Percentiles rank a stretch among this genome's conserved stretches.
These are phyloP conservation scores for Dillenia turbinata DNA, from an alignment of 164 flowering plant genomes.

Conservation along the genomic window DNA sequence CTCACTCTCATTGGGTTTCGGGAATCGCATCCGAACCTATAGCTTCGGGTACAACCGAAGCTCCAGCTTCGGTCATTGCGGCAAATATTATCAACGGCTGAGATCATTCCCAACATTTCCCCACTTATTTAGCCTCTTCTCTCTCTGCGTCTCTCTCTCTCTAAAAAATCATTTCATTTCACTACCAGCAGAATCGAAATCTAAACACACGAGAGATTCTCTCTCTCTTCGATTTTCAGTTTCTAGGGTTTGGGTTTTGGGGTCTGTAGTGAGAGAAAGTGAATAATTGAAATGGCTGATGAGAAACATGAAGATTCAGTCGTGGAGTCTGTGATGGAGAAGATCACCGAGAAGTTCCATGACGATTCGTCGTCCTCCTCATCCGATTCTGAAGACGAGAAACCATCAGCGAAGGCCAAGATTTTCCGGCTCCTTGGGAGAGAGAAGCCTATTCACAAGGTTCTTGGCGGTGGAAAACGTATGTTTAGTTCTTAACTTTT, in stretches of 20 bases:
- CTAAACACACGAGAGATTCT: constrained; percentile 15
- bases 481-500: constrained; percentile 7
- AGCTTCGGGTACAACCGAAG: background rate
- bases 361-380: constrained; percentile 38
- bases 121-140: background rate
- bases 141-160: background rate
- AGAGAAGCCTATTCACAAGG: constrained; percentile 69
- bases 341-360: constrained; percentile 60
- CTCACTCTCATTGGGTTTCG: background rate
- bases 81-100: constrained; percentile 1
- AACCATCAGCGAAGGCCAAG: constrained; percentile 31
- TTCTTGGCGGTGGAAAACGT: constrained; percentile 88
- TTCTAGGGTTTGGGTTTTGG: too few species aligned
- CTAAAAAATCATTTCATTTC: background rate
- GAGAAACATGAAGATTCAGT: constrained; percentile 21
- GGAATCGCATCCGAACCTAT: background rate
- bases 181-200: constrained; percentile 5
- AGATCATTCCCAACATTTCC: constrained; percentile 3
- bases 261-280: background rate
- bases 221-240: too few species aligned
- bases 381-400: constrained; percentile 33
- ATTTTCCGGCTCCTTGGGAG: constrained; percentile 63
- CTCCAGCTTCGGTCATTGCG: too few species aligned
- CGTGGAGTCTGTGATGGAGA: constrained; percentile 51
- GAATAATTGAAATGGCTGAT: background rate